phyloP scores from a whole-genome alignment of 1,284 basidiomycete genomes.

The Fomitopsis betulina region DNA sequence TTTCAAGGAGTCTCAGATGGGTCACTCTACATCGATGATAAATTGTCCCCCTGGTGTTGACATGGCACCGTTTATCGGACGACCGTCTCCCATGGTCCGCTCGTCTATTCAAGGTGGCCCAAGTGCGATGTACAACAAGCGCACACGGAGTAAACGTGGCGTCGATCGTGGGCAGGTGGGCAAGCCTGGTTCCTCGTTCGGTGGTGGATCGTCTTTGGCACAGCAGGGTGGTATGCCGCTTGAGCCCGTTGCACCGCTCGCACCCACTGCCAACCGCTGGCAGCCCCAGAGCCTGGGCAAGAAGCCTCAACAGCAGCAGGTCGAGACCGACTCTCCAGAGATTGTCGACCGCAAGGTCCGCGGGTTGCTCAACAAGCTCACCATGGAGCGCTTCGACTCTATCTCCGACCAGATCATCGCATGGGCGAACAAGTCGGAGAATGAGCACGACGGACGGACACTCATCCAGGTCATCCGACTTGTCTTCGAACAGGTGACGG shows the following conservation, averaged over 20 bases:
- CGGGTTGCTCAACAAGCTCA: constrained; percentile 91
- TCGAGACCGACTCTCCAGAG: constrained; percentile 72
- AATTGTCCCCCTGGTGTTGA: constrained; percentile 28
- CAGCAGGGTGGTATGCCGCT: constrained; percentile 21
- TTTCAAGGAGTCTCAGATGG: constrained; percentile 42
- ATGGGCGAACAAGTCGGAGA: constrained; percentile 94
- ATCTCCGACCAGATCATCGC: constrained; percentile 49
- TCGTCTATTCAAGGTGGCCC: constrained; percentile 73
- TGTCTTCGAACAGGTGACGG: constrained; percentile 88
- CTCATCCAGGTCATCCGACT: constrained; percentile 94
- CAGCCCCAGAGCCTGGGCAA: constrained; percentile 24
- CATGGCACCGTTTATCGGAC: constrained; percentile 36
- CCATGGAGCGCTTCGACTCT: constrained; percentile 94
- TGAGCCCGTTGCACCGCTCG: constrained; percentile 76
- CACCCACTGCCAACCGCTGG: constrained; percentile 80
- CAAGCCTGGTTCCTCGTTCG: constrained; percentile 18
- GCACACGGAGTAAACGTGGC: constrained; percentile 49
- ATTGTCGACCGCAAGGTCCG: constrained; percentile 94
- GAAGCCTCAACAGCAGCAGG: constrained; percentile 36
- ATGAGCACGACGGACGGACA: constrained; percentile 91
- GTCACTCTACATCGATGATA: constrained; percentile 33
- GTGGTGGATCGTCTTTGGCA: constrained; percentile 13
- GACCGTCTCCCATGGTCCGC: constrained; percentile 59
- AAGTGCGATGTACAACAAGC: constrained; percentile 48
- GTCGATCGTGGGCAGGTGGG: constrained; percentile 47